These are phyloP conservation scores for Clarireedia hainanense DNA, from an alignment of 2,329 filamentous ascomycete species.

Conservation along the genomic window DNA sequence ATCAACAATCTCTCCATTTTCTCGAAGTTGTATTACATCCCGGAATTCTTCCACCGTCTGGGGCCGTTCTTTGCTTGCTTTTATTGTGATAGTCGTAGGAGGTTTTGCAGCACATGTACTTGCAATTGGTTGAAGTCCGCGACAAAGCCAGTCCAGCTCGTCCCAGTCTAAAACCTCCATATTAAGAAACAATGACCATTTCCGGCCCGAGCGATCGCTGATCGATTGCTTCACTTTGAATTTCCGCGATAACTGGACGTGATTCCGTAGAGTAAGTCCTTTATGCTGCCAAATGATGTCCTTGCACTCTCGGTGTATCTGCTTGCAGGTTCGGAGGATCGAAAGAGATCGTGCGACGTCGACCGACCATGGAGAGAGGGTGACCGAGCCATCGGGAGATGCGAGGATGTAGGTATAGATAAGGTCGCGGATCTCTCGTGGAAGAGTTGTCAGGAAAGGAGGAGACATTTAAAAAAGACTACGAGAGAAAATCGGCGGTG, in stretches of 20 bases:
- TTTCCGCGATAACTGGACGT: neutral
- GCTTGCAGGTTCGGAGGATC: slow-evolving; percentile 25
- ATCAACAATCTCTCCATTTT: slow-evolving; percentile 20
- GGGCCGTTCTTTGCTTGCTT: slow-evolving; percentile 22
- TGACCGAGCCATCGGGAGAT: slow-evolving; percentile 17
- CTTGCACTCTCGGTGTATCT: slow-evolving; percentile 26
- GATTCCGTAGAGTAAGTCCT: slow-evolving; percentile 15
- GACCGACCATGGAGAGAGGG: slow-evolving; percentile 22
- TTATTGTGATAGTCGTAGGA: slow-evolving; percentile 17
- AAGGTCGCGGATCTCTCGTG: slow-evolving; percentile 26
- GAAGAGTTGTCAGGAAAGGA: slow-evolving; percentile 20
- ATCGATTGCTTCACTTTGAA: neutral
- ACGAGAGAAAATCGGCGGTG: too few relatives aligned
- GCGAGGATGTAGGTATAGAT: slow-evolving; percentile 24
- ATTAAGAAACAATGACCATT: slow-evolving; percentile 18
- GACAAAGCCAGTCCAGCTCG: slow-evolving; percentile 23
- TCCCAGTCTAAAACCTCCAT: slow-evolving; percentile 26
- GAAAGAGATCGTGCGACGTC: slow-evolving; percentile 22
- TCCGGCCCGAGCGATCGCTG: slow-evolving; percentile 1
- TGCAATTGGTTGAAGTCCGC: neutral
- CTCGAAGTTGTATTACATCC: slow-evolving; percentile 20
- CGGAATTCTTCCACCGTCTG: slow-evolving; percentile 21
- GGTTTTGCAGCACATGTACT: neutral
- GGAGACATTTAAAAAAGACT: slow-evolving; percentile 10
- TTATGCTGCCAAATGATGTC: slow-evolving; percentile 25